Base-by-base conservation (phyloP, 1,284 basidiomycete species). In the Mycocalia duriaeana region DNA sequence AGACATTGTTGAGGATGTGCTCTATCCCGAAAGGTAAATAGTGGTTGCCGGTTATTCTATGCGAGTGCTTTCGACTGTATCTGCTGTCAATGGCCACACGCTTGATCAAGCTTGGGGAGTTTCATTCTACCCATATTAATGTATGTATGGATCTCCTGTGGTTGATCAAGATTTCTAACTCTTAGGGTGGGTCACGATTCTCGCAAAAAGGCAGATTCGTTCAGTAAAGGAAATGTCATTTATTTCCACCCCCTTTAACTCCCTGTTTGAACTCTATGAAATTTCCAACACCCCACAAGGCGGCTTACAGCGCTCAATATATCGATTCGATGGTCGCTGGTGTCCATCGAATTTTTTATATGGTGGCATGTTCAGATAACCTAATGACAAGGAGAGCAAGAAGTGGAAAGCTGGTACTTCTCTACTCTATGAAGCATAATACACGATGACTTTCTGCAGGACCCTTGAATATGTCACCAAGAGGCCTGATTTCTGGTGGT, bases 311-410 rank as follows among this genome's bases (percentile, higher is more conserved):
- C 54, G 88, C 92, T 49, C 83, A 96, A 48, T 99, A 99, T 71
- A 98, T 99, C 63, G 96, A 94, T 24, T 96, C 93, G 53, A 99
- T 99, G 96, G 96, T 99, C 38, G 93, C 94, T 43, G 94, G 96
- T 68, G 93, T 95, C 20, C 95, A 99, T 71, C 82, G 95, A 56
- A 99, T 96, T 72, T 99, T 40, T 76, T 99, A 5, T 99, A 99
- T 64, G 96, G 96, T 35, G 96, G 96, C 43, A 98, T 99, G 64
- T 99, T 99, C 62, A 93, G 94, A 28, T 99, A 99, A 70, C 96
- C 96, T 5, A 86, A 87, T 60, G 96, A 99, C 73, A 97, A 93
- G 79, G 99, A 99, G 81, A 91, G 82, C 71, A 96, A 94, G 75
- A 86, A 71, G 57, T 95, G 95, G 49, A 99, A 99, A n/a, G n/a